Conservation (phyloP, 345 rosid genomes). For the Leavenworthia alabamica region DNA sequence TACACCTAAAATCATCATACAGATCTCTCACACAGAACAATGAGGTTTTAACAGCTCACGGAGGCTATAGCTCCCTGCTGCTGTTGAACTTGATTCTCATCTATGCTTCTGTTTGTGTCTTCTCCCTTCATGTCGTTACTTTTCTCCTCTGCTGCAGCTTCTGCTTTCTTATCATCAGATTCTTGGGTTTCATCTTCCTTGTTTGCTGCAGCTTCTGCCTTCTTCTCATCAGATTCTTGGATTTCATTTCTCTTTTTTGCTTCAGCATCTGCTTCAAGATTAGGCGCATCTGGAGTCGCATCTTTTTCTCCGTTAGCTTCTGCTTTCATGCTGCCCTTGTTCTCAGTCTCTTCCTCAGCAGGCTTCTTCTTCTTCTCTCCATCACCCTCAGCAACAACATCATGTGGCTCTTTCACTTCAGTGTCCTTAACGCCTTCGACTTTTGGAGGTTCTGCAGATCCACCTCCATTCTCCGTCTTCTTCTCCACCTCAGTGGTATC, state of each 20-base stretch:
- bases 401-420: slow-evolving; percentile 13
- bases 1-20: slow-evolving; percentile 19
- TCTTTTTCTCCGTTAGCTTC: slow-evolving; percentile 13
- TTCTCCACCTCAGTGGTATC: slow-evolving; percentile 11
- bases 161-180: slow-evolving; percentile 9
- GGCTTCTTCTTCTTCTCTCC: slow-evolving; percentile 29
- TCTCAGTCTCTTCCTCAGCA: slow-evolving; percentile 11
- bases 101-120: slow-evolving; percentile 13
- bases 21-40: slow-evolving; percentile 16
- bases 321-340: not conserved
- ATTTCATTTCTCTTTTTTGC: not conserved
- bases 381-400: slow-evolving; percentile 8
- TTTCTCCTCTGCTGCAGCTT: slow-evolving; percentile 3
- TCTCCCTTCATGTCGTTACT: slow-evolving; percentile 15
- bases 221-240: slow-evolving; percentile 10
- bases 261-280: not conserved
- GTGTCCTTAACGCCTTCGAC: slow-evolving; percentile 15
- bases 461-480: slow-evolving; percentile 7
- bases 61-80: slow-evolving; percentile 23
- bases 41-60: slow-evolving; percentile 23
- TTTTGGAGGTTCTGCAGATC: slow-evolving; percentile 6
- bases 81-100: slow-evolving; percentile 21
- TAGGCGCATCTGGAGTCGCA: not conserved
- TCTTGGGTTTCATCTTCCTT: not conserved
- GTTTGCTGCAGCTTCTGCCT: not conserved